Evolutionary conservation across 176 grass and related monocot species (phyloP), one percentile per base, ranked within the genome.

Genomic region (Carex littledalei): DNA sequence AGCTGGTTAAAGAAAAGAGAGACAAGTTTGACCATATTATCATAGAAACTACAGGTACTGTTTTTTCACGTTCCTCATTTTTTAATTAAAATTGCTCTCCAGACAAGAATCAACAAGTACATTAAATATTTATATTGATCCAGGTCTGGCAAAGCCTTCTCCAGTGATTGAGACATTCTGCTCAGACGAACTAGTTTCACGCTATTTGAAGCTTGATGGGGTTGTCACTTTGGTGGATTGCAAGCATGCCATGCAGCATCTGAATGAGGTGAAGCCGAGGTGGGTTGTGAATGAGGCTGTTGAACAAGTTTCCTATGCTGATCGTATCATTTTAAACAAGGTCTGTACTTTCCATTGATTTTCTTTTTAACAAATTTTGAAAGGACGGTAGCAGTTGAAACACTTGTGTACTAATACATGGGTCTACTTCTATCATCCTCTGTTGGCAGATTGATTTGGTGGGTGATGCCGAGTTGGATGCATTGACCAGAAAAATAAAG

Each of bases 281-380:
- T 92, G 94, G 76, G 78, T 97, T 84, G 89, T 97, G 34, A 97
- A 97, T 81, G 94, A 97, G 74, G 94, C 90, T 77, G 89, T 91
- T 87, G 88, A 97, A 80, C 94, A 97, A 73, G 94, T 97, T 88
- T 92, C 94, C 1, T 97, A 97, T 87, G 87, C 90, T 87, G 94
- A 94, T 69, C 92, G 92, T 87, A 94, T 97, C 83, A 92, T 97
- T 80, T 87, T 97, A 85, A 97, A 92, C 90, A 97, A 97, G 94
- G 94, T 97, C 54, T 88, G 7, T 73, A 41, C 6, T 97, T 60
- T 88, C 63, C 8, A 78, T 74, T 34, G 58, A 54, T 64, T 32
- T 73, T 4, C 7, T 80, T 76, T 76, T 60, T 90, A 65, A 20
- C 67, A 22, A 37, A 77, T 81, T 17, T 12, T 79, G 17, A 17